phyloP scores from a whole-genome alignment of 1,139 yeast species.

The Suzukiozyma palmioleophila region DNA sequence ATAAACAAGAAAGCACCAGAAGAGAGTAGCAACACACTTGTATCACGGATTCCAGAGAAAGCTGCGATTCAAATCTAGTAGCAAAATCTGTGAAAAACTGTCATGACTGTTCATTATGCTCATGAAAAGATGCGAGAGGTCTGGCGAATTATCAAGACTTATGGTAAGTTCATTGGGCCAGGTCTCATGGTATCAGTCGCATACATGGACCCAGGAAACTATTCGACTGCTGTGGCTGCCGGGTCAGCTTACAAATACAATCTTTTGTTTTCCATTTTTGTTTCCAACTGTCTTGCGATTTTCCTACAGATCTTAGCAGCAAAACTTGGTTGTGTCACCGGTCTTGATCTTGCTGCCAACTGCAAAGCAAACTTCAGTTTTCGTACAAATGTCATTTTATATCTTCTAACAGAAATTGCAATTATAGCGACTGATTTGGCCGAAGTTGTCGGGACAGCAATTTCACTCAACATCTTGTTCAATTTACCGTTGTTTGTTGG shows the following conservation, averaged over 20 bases:
- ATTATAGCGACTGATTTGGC: slow-evolving; percentile 92
- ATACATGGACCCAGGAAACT: slow-evolving; percentile 97
- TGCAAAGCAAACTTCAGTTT: slow-evolving; percentile 72
- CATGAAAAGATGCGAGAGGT: neutral
- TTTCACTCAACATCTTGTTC: slow-evolving; percentile 78
- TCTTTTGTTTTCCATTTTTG: slow-evolving; percentile 70
- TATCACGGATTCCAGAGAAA: too few relatives aligned
- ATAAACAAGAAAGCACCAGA: too few relatives aligned
- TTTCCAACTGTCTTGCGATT: slow-evolving; percentile 85
- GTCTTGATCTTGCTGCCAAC: slow-evolving; percentile 82
- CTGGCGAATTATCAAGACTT: slow-evolving; percentile 35
- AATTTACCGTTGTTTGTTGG: slow-evolving; percentile 75
- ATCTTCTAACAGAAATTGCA: slow-evolving; percentile 77
- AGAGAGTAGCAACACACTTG: too few relatives aligned
- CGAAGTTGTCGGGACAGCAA: slow-evolving; percentile 91
- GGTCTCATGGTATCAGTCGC: slow-evolving; percentile 95
- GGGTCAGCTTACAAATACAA: slow-evolving; percentile 87
- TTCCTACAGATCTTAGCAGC: slow-evolving; percentile 80
- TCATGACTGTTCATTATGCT: neutral
- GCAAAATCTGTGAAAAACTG: too few relatives aligned
- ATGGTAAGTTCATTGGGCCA: slow-evolving; percentile 75
- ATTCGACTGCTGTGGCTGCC: slow-evolving; percentile 90
- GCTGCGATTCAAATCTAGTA: too few relatives aligned
- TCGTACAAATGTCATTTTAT: slow-evolving; percentile 57
- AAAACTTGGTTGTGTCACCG: slow-evolving; percentile 86